These are phyloP conservation scores for Debaryomyces hansenii DNA, from an alignment of 805 yeast species.

Conservation along the genomic window DNA sequence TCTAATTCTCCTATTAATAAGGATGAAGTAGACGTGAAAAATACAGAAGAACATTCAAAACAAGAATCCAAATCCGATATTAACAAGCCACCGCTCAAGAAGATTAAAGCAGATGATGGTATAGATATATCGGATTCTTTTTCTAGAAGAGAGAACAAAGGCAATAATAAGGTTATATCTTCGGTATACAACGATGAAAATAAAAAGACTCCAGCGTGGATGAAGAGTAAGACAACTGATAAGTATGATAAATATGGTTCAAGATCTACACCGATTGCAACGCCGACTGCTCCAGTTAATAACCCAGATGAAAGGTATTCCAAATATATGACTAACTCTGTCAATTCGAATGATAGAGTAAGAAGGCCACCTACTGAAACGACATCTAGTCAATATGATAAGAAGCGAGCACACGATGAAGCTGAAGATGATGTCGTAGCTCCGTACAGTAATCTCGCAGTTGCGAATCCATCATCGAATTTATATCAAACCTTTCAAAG, in stretches of 20 bases:
- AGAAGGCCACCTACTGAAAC: slow-evolving; percentile 1
- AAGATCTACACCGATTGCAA: slow-evolving; percentile 7
- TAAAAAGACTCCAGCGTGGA: slow-evolving; percentile 39
- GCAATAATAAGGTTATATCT: slow-evolving; percentile 7
- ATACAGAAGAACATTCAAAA: not conserved
- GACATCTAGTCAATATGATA: not conserved
- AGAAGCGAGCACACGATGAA: slow-evolving; percentile 5
- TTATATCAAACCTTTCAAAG: slow-evolving; percentile 41
- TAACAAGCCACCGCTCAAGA: not conserved
- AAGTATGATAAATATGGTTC: slow-evolving; percentile 44
- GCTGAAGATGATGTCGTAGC: slow-evolving; percentile 12
- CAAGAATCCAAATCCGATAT: not conserved
- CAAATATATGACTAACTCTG: slow-evolving; percentile 8
- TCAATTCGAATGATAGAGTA: slow-evolving; percentile 2
- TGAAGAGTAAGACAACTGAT: slow-evolving; percentile 25
- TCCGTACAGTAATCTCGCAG: slow-evolving; percentile 20
- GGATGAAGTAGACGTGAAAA: not conserved
- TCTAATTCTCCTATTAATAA: not conserved
- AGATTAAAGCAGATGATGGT: slow-evolving; percentile 7
- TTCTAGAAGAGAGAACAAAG: slow-evolving; percentile 17
- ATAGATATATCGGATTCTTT: slow-evolving; percentile 19
- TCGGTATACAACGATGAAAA: slow-evolving; percentile 28
- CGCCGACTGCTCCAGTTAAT: slow-evolving; percentile 2
- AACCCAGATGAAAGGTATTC: slow-evolving; percentile 10
- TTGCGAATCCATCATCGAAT: slow-evolving; percentile 21